These are phyloP conservation scores for Macrophomina tecta DNA, from an alignment of 2,329 filamentous ascomycete species.

Conservation along the genomic window DNA sequence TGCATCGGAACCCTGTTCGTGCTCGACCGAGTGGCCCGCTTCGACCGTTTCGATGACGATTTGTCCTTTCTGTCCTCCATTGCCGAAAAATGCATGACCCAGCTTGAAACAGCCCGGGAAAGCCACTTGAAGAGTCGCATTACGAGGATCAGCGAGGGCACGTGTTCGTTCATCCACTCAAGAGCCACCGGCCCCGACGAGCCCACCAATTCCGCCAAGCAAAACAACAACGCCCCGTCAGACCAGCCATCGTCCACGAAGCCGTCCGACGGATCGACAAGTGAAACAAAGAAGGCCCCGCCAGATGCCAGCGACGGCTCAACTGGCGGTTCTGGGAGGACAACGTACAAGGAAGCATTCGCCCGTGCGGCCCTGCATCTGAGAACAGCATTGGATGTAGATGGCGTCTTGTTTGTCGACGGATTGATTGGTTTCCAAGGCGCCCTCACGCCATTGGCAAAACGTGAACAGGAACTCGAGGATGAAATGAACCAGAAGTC, in stretches of 20 bases:
- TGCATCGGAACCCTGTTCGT: slow-evolving; percentile 32
- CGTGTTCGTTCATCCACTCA: slow-evolving; percentile 24
- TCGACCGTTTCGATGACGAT: slow-evolving; percentile 19
- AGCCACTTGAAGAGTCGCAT: slow-evolving; percentile 26
- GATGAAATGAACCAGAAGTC: slow-evolving; percentile 18
- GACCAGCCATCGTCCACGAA: not conserved
- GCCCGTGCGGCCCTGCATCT: slow-evolving; percentile 31
- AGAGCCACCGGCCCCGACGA: slow-evolving; percentile 8
- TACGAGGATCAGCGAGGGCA: slow-evolving; percentile 13
- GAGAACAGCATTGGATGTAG: slow-evolving; percentile 28
- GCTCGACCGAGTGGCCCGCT: slow-evolving; percentile 23
- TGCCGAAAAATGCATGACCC: slow-evolving; percentile 29
- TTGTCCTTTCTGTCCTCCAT: slow-evolving; percentile 21
- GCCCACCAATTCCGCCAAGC: not conserved
- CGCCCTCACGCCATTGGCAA: slow-evolving; percentile 28
- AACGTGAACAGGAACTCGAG: slow-evolving; percentile 31
- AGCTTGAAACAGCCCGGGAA: slow-evolving; percentile 30
- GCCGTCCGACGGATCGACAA: not conserved
- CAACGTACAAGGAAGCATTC: slow-evolving; percentile 32
- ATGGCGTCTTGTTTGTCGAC: slow-evolving; percentile 30
- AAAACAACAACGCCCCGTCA: not conserved
- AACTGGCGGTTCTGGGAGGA: slow-evolving; percentile 7
- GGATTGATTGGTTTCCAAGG: slow-evolving; percentile 33
- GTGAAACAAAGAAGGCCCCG: not conserved
- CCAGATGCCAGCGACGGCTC: not conserved